Evolutionary conservation across 2,329 filamentous ascomycete genomes (phyloP).

Genomic region (Talaromyces pinophilus): DNA sequence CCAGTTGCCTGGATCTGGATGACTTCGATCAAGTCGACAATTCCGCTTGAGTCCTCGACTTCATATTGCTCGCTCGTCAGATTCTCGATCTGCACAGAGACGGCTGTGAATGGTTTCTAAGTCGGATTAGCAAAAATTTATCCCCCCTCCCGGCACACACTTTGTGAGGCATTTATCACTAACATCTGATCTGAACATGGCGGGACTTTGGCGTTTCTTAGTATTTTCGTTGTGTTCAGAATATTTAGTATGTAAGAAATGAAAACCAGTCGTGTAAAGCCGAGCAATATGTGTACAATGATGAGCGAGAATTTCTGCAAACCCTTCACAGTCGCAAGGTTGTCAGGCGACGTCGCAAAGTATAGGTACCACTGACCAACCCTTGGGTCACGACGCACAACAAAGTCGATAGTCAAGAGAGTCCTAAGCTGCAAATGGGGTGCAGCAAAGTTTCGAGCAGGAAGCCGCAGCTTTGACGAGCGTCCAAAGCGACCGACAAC

Average conservation of each 20-base stretch:
- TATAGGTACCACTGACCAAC: no score
- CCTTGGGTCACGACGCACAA: background rate
- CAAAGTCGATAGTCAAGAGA: background rate
- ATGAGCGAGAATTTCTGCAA: background rate
- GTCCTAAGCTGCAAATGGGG: background rate
- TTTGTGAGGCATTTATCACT: background rate
- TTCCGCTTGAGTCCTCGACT: conserved; percentile 86
- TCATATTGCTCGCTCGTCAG: conserved; percentile 87
- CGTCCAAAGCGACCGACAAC: background rate
- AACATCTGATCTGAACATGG: conserved; percentile 37
- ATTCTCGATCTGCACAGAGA: conserved; percentile 88
- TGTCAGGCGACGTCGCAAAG: conserved; percentile 2
- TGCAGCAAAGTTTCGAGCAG: background rate
- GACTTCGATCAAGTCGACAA: conserved; percentile 91
- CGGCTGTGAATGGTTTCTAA: conserved; percentile 85
- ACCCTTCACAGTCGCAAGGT: background rate
- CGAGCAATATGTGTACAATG: background rate
- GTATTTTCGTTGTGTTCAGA: background rate
- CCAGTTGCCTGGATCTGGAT: conserved; percentile 86
- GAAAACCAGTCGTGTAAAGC: background rate
- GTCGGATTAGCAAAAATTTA: background rate
- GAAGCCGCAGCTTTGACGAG: background rate
- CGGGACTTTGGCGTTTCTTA: conserved; percentile 19
- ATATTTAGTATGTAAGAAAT: background rate
- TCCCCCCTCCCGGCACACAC: conserved; percentile 34